phyloP scores from a whole-genome alignment of 179 eudicot species.

The Monotropa hypopitys region DNA sequence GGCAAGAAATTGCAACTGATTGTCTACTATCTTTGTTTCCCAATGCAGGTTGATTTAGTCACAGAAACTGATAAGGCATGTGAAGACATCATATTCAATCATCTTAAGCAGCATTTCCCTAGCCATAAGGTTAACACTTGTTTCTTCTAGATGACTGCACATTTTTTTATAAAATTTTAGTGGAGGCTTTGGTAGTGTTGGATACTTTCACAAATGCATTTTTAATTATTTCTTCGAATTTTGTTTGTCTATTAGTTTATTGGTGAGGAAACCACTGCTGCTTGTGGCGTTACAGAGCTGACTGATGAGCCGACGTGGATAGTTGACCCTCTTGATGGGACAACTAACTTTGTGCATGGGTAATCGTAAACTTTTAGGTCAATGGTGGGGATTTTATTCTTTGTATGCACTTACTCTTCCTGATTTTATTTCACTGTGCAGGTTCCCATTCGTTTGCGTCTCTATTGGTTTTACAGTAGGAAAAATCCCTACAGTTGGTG shows the following conservation, averaged over 20 bases:
- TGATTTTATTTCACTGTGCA: constrained; percentile 17
- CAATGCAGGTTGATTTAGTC: constrained; percentile 78
- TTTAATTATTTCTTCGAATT: not conserved
- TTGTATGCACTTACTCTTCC: not conserved
- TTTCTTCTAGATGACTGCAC: not conserved
- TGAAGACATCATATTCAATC: constrained; percentile 77
- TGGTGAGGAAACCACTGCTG: constrained; percentile 96
- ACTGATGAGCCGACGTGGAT: constrained; percentile 96
- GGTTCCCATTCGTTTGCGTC: constrained; percentile 91
- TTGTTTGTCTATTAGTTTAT: constrained; percentile 42
- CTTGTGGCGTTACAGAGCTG: constrained; percentile 61
- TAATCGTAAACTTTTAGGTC: constrained; percentile 12
- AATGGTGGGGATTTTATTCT: not conserved
- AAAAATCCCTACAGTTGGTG: constrained; percentile 70
- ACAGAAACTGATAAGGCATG: constrained; percentile 93
- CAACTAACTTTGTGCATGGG: constrained; percentile 96
- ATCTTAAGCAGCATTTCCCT: constrained; percentile 67
- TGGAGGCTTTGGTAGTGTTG: not conserved
- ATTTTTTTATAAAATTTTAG: not conserved
- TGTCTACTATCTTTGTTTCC: not conserved
- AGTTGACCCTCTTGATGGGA: constrained; percentile 95
- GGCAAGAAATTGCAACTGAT: not conserved
- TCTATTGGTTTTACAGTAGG: constrained; percentile 89
- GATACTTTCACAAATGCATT: not conserved
- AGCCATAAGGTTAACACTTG: constrained; percentile 48